Percentiles rank a stretch among this genome's conserved stretches.
Evolutionary conservation across 2,329 filamentous ascomycete species (phyloP).

Genomic region (Cladosporium sp.): DNA sequence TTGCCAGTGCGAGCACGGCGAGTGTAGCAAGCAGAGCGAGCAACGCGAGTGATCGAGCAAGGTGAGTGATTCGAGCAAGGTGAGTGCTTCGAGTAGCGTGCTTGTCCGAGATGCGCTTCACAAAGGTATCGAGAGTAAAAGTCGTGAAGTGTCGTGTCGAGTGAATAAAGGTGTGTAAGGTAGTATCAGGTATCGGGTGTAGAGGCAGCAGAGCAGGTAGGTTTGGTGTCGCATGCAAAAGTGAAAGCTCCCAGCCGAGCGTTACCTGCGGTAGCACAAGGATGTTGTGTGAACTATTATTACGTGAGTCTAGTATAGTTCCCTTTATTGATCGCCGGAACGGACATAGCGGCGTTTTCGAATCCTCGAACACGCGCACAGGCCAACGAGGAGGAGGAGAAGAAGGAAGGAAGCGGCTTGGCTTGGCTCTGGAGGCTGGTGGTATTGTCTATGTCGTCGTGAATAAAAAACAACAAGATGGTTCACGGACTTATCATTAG

Average conservation of each 20-base stretch:
- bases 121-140: neutral
- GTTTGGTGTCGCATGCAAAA: neutral
- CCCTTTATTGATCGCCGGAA: conserved; percentile 10
- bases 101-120: neutral
- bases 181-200: neutral
- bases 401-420: no score
- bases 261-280: neutral
- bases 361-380: neutral
- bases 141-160: neutral
- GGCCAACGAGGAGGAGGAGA: neutral
- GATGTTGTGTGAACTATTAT: neutral
- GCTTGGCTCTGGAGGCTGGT: neutral
- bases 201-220: neutral
- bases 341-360: conserved; percentile 18
- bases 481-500: neutral
- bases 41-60: neutral
- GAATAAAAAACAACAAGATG: neutral
- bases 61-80: neutral
- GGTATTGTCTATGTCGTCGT: neutral
- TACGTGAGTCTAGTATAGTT: neutral
- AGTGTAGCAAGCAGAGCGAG: neutral
- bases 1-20: neutral
- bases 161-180: neutral
- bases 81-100: neutral
- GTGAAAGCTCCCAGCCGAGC: neutral